Base-by-base conservation (phyloP, 2,329 filamentous ascomycete genomes). In the Blumeriella jaapii region DNA sequence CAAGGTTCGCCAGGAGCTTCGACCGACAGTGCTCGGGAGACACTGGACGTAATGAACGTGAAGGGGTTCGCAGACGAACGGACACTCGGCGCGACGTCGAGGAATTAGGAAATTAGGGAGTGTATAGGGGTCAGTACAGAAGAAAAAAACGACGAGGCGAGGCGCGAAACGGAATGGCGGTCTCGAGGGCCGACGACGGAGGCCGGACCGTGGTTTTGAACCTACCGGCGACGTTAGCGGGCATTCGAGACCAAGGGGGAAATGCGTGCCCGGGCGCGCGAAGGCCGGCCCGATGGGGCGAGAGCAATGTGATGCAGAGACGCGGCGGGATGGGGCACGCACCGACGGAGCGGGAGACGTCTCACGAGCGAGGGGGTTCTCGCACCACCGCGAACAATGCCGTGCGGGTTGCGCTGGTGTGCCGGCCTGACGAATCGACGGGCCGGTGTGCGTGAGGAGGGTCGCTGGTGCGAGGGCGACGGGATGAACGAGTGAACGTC, bases 401-500 rank as follows among this genome's bases (percentile, higher is more conserved):
- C 45, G 48, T 47, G 34, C 31, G n/a, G n/a, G n/a, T n/a, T 34
- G 36, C 24, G 40, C 37, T 37, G 36, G 44, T 42, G 24, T 31
- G 38, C 38, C 35, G 36, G 30, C 38, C 30, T 42, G 44, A 45
- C 40, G 34, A 37, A 31, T 35, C 32, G 20, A 22, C 37, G 25
- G 41, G 29, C 29, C 19, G 28, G 16, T 10, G 34, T 41, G 28
- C 37, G 28, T 31, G 41, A 42, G 36, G 42, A 34, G 27, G 33
- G 31, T 38, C 36, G 44, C 44, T 24, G 39, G 47, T 38, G 42
- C 45, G 23, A 39, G 46, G 51, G 48, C 36, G 34, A 48, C 38
- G 34, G 52, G 54, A 57, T 56, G 48, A 55, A 55, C 54, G 54
- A 57, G 52, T 54, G 46, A 57, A 57, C 54, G 54, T 54, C 52